Percentiles rank a stretch among this genome's conserved stretches.
These are phyloP conservation scores for Blastobotrys muscicola DNA, from an alignment of 805 yeast genomes.

Conservation along the genomic window DNA sequence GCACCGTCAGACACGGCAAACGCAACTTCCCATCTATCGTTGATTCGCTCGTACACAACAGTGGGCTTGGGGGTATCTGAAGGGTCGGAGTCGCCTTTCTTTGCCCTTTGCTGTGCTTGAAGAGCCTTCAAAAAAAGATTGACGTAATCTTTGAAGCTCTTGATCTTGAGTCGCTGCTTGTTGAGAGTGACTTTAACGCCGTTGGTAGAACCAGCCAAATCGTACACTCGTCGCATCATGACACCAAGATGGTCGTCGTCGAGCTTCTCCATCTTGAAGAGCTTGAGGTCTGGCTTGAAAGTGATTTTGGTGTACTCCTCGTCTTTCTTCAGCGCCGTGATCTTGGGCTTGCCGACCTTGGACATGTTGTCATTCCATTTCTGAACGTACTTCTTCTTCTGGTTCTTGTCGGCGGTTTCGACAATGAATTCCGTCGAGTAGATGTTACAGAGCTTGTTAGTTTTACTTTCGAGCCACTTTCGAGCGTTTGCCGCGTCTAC, in stretches of 20 bases:
- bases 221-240: constrained; percentile 87
- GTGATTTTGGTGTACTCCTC: constrained; percentile 79
- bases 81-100: constrained; percentile 25
- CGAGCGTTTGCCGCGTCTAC: too few species aligned
- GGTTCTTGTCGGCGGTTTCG: constrained; percentile 75
- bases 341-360: constrained; percentile 63
- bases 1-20: constrained; percentile 86
- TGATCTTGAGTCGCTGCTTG: constrained; percentile 58
- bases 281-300: constrained; percentile 76
- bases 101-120: constrained; percentile 34
- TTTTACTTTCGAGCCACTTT: neutral
- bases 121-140: constrained; percentile 81
- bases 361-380: constrained; percentile 86
- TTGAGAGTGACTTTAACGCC: constrained; percentile 73
- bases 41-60: constrained; percentile 69
- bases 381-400: constrained; percentile 61
- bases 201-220: constrained; percentile 85
- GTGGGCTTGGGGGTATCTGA: constrained; percentile 37
- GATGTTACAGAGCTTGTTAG: constrained; percentile 63
- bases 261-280: constrained; percentile 75
- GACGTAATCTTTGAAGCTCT: constrained; percentile 76
- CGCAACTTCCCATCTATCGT: constrained; percentile 92
- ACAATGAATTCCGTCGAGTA: constrained; percentile 80
- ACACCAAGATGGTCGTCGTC: constrained; percentile 81
- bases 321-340: constrained; percentile 42